phyloP scores from a whole-genome alignment of 306 rosid genomes.

The Hippophae tibetana region DNA sequence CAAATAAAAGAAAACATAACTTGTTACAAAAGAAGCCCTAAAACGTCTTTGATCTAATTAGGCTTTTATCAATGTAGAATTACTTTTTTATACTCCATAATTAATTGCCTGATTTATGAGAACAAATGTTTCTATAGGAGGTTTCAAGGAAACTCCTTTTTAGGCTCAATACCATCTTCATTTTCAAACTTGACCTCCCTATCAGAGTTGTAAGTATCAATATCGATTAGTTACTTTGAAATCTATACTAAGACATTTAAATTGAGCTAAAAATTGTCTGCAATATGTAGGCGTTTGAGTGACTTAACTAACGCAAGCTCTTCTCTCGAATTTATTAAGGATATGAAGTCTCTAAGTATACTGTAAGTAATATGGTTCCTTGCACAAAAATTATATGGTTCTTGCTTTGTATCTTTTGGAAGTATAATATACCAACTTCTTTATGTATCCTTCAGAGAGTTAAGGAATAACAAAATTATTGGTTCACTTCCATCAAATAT shows the following conservation, averaged over 20 bases:
- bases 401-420: conserved; percentile 3
- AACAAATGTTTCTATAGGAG: conserved; percentile 37
- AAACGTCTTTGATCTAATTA: no score
- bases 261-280: conserved; percentile 19
- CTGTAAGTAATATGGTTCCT: conserved; percentile 39
- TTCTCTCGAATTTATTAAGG: conserved; percentile 49
- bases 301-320: conserved; percentile 61
- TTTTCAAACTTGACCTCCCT: conserved; percentile 62
- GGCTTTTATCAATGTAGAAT: not conserved
- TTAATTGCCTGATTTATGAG: not conserved
- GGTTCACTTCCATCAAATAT: conserved; percentile 53
- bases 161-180: conserved; percentile 55
- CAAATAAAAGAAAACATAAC: no score
- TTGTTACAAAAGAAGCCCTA: no score
- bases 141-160: conserved; percentile 74
- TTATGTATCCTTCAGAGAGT: conserved; percentile 37
- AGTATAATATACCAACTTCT: conserved; percentile 8
- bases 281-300: conserved; percentile 45
- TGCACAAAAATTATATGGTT: not conserved
- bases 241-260: not conserved
- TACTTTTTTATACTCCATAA: not conserved
- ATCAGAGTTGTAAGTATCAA: conserved; percentile 48
- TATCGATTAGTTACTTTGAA: conserved; percentile 4
- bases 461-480: conserved; percentile 55
- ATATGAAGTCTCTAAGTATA: conserved; percentile 49